Base-by-base conservation (phyloP, 2,329 filamentous ascomycete species). In the Fusarium phyllophilum region DNA sequence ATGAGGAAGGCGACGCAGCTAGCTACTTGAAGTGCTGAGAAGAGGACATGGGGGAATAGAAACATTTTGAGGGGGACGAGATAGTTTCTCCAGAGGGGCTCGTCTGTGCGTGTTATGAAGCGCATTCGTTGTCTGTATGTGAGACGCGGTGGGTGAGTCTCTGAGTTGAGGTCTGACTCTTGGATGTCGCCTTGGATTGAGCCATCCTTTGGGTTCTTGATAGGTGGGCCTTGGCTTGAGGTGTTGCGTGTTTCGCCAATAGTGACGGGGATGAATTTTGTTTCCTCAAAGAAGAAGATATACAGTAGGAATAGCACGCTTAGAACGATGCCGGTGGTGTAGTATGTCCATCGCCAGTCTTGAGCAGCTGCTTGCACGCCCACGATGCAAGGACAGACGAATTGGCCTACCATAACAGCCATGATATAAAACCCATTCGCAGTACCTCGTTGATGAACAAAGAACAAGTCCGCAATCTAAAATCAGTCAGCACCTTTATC, bases 31-130 rank as follows among this genome's bases (percentile, higher is more conserved):
- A 85, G 41, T 0, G 78, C 82, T 0, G 81, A 80, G 56, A 82
- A 85, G n/a, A 83, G 51, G 8, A 85, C 81, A 0, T 83, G 81
- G 0, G 84, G 83, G 8, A 85, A 83, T 1, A 62, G 55, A 12
- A 75, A 68, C 46, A 73, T 66, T 2, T 66, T 66, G 22, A 66
- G 66, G 1, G 65, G 78, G 10, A 77, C 58, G 8, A 73, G 24
- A 22, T 77, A 70, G 10, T 72, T 54, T 2, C 66, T 48, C 42
- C 66, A 65, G 13, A 77, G 49, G 18, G 70, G 34, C 38, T 78
- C 71, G 22, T 73, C 55, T 2, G 67, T 78, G 3, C 67, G 72
- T 5, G 78, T 79, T 2, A 68, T 14, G 20, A 78, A 62, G 8
- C 71, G 75, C 22, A 76, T 65, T 13, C 70, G 57, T 5, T 74